A percentile compares a stretch with the other conserved stretches of the same genome.
Conservation (phyloP, 2,329 filamentous ascomycete genomes). For the Fusarium equiseti region DNA sequence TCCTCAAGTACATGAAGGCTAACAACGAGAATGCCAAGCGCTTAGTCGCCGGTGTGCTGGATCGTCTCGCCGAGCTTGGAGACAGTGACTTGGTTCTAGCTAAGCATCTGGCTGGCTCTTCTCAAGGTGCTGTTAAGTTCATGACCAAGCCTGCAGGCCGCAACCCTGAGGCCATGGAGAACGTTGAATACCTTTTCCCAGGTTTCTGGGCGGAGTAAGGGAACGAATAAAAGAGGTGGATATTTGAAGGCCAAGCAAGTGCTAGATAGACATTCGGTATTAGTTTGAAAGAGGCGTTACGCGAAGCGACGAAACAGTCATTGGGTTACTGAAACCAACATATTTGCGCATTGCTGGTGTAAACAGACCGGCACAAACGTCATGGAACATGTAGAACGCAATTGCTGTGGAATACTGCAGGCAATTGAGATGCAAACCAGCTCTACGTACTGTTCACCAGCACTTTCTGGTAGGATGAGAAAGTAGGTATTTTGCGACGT, state of each 20-base stretch:
- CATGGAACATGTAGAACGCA: background rate
- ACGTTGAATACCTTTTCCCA: conserved; percentile 88
- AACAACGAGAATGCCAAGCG: conserved; percentile 89
- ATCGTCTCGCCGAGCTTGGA: conserved; percentile 84
- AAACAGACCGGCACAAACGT: background rate
- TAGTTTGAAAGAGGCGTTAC: conserved; percentile 28
- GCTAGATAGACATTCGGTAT: conserved; percentile 18
- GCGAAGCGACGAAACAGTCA: conserved; percentile 20
- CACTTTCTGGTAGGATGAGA: conserved; percentile 11
- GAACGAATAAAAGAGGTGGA: conserved; percentile 7
- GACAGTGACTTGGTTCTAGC: conserved; percentile 80
- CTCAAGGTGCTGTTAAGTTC: conserved; percentile 80
- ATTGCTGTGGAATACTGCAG: conserved; percentile 11
- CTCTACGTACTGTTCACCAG: conserved; percentile 8
- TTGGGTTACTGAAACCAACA: background rate
- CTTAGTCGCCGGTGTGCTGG: conserved; percentile 87
- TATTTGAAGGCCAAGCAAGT: background rate
- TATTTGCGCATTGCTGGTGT: background rate
- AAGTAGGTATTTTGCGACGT: conserved; percentile 8
- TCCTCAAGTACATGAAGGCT: conserved; percentile 94
- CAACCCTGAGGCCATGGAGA: conserved; percentile 79
- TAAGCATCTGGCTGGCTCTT: conserved; percentile 82
- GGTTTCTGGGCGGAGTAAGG: conserved; percentile 70
- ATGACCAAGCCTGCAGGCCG: conserved; percentile 86
- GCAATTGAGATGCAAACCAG: conserved; percentile 8